Base-by-base conservation (phyloP, 2,329 filamentous ascomycete species). In the Botrytis squamosa region DNA sequence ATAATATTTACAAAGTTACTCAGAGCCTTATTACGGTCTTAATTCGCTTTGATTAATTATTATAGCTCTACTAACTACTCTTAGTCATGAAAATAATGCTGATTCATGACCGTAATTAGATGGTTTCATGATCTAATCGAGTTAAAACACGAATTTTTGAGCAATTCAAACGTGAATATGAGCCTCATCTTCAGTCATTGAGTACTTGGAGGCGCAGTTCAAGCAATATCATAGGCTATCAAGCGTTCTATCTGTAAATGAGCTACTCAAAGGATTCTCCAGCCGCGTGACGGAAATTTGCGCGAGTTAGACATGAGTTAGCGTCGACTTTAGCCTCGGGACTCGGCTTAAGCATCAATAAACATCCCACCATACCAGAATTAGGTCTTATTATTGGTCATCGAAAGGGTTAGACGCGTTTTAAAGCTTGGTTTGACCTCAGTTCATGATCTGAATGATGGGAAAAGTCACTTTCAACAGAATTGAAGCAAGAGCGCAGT, bases 11-110 rank as follows among this genome's bases (percentile, higher is more conserved):
- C n/a, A 6, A 1, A 3, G 8, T 49, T 4, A 6, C 14, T 14
- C 0, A n/a, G 0, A 52, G 8, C 3, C 0, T 52, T 4, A 1
- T 52, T 52, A 1, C 6, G 49, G 10, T 12, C 0, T 14, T n/a
- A 14, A 12, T 6, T 52, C 5, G 10, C 49, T 20, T 25, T 25
- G 4, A 0, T n/a, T 0, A 46, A 14, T 2, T 10, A n/a, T 52
- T n/a, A 14, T 0, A 14, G 49, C 25, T 0, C 49, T 5, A 52
- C 14, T 6, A 46, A 22, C 18, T 46, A 52, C 49, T 52, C 4
- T 7, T 7, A 52, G 14, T n/a, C 5, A n/a, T 5, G 8, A 4
- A 14, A n/a, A 52, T n/a, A n/a, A 49, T 25, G n/a, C 12, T 4
- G 1, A 16, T 0, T n/a, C 14, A 12, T 52, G n/a, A 12, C 10